A percentile compares a stretch with the other conserved stretches of the same genome.
Evolutionary conservation across 2,329 filamentous ascomycete species (phyloP).

Genomic region (Aspergillus tamarii): DNA sequence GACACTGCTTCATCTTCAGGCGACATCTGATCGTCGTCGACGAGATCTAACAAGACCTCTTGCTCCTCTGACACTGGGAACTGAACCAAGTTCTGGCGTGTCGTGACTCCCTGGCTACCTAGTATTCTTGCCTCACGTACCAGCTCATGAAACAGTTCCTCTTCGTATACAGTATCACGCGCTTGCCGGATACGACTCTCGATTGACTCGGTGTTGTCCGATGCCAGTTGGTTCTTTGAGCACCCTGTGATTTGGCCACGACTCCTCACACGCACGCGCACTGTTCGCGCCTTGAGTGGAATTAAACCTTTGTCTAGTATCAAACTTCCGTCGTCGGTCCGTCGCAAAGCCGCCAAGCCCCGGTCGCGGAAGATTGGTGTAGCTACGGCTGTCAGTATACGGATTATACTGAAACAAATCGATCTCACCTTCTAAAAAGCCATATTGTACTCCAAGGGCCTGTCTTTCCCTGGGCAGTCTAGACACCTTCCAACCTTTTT

Average conservation of each 20-base stretch:
- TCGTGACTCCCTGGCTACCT: slow-evolving; percentile 69
- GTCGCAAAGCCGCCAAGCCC: slow-evolving; percentile 78
- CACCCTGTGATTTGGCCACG: slow-evolving; percentile 62
- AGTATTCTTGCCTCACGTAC: slow-evolving; percentile 77
- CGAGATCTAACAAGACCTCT: slow-evolving; percentile 69
- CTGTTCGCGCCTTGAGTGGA: slow-evolving; percentile 56
- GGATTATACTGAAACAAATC: no score
- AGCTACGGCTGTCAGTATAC: slow-evolving; percentile 41
- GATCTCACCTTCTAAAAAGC: slow-evolving; percentile 72
- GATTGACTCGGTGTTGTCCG: slow-evolving; percentile 30
- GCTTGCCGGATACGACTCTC: slow-evolving; percentile 43
- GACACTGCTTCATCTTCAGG: slow-evolving; percentile 33
- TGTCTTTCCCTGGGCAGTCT: slow-evolving; percentile 73
- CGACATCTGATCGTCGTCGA: slow-evolving; percentile 56
- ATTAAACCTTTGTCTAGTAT: slow-evolving; percentile 67
- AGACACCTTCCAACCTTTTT: slow-evolving; percentile 84
- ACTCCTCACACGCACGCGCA: slow-evolving; percentile 69
- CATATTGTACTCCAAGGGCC: slow-evolving; percentile 82
- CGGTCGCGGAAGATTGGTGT: slow-evolving; percentile 64
- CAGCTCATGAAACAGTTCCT: slow-evolving; percentile 88
- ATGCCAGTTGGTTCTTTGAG: slow-evolving; percentile 37
- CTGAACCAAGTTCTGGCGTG: slow-evolving; percentile 61
- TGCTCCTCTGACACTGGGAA: slow-evolving; percentile 58
- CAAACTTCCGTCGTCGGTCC: slow-evolving; percentile 74
- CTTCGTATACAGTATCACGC: slow-evolving; percentile 58